These are phyloP conservation scores for Ananas comosus DNA, from an alignment of 176 grass and related monocot species.

Conservation along the genomic window DNA sequence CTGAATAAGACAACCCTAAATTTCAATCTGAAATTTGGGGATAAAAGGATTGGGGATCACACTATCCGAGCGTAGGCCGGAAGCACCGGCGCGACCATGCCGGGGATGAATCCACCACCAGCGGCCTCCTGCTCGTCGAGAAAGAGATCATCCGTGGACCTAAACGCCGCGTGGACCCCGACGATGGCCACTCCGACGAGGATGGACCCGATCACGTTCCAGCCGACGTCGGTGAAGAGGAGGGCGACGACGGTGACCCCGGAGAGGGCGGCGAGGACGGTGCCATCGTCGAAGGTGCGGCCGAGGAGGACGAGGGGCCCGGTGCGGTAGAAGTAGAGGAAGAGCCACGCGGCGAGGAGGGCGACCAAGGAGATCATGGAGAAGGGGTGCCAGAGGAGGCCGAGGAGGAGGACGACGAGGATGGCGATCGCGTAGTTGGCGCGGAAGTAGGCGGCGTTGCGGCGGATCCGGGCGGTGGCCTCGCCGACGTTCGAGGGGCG, in stretches of 20 bases:
- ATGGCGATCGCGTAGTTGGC: slow-evolving; percentile 64
- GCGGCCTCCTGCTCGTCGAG: slow-evolving; percentile 71
- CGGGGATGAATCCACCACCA: slow-evolving; percentile 44
- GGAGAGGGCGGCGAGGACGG: slow-evolving; percentile 61
- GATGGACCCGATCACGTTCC: slow-evolving; percentile 57
- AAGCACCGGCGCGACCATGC: slow-evolving; percentile 19
- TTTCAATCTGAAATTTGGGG: not conserved
- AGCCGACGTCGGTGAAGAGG: slow-evolving; percentile 69
- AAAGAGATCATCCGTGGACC: slow-evolving; percentile 79
- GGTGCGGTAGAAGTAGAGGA: slow-evolving; percentile 73
- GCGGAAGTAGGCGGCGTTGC: slow-evolving; percentile 80
- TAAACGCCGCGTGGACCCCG: slow-evolving; percentile 44
- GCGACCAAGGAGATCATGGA: slow-evolving; percentile 48
- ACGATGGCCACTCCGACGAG: slow-evolving; percentile 41
- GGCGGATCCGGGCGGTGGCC: slow-evolving; percentile 43
- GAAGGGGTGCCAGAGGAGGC: slow-evolving; percentile 69
- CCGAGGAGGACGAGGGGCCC: slow-evolving; percentile 53
- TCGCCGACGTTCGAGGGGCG: slow-evolving; percentile 45
- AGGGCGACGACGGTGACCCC: slow-evolving; percentile 62
- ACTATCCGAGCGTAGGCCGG: slow-evolving; percentile 41
- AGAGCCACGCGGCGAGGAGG: slow-evolving; percentile 77
- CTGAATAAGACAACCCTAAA: too few species aligned
- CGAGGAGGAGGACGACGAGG: slow-evolving; percentile 37
- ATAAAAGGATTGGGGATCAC: not conserved
- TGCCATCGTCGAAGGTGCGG: slow-evolving; percentile 66